Evolutionary conservation across 495 filamentous ascomycete genomes (phyloP).

Genomic region (Viridothelium virens): DNA sequence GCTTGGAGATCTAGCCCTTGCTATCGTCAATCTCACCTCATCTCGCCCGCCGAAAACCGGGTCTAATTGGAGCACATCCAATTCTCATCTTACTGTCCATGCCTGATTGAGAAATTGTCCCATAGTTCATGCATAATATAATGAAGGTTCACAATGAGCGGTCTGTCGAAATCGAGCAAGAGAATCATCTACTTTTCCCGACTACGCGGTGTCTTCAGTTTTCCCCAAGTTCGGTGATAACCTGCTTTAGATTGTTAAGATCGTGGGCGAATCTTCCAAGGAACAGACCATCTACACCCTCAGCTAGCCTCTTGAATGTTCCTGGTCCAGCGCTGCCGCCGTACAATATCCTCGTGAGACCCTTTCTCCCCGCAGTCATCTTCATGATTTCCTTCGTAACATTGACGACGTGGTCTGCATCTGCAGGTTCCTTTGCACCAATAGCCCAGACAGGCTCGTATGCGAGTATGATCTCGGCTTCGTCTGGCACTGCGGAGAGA

Average conservation of each 20-base stretch:
- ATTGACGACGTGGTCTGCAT: slow-evolving; percentile 58
- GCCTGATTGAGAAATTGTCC: no score
- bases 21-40: not conserved
- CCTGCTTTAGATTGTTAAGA: slow-evolving; percentile 54
- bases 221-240: slow-evolving; percentile 60
- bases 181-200: not conserved
- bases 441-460: slow-evolving; percentile 93
- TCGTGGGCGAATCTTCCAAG: slow-evolving; percentile 76
- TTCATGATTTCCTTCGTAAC: slow-evolving; percentile 57
- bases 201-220: slow-evolving; percentile 12
- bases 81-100: no score
- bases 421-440: slow-evolving; percentile 63
- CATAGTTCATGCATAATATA: not conserved
- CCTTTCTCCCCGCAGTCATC: slow-evolving; percentile 34
- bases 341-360: slow-evolving; percentile 60
- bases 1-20: not conserved
- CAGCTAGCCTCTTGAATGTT: slow-evolving; percentile 55
- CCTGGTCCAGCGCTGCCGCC: slow-evolving; percentile 76
- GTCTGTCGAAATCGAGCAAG: not conserved
- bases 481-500: slow-evolving; percentile 47
- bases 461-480: slow-evolving; percentile 66
- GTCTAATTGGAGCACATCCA: no score
- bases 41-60: no score
- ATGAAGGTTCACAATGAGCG: not conserved
- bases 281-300: slow-evolving; percentile 74